Evolutionary conservation across 2,329 filamentous ascomycete genomes (phyloP).

Genomic region (Alternaria solani): DNA sequence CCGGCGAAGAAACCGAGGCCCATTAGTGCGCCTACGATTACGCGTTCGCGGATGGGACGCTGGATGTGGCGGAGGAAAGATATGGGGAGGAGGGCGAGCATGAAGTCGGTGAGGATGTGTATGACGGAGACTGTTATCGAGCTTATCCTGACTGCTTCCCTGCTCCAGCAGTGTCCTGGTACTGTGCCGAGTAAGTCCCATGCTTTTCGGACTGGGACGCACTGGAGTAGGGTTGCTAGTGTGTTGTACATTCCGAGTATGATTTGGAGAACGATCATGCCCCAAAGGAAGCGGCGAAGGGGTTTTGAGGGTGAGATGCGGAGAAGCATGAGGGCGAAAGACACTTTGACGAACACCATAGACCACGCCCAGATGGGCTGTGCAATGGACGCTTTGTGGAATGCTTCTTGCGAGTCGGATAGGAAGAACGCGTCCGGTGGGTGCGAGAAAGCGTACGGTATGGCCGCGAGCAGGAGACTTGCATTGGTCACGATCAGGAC

Average conservation of each 20-base stretch:
- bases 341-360: slow-evolving; percentile 27
- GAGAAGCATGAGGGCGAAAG: slow-evolving; percentile 35
- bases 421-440: slow-evolving; percentile 16
- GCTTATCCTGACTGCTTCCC: slow-evolving; percentile 7
- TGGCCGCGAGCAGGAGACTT: slow-evolving; percentile 20
- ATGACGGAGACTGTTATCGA: slow-evolving; percentile 27
- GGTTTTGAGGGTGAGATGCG: slow-evolving; percentile 24
- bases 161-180: slow-evolving; percentile 20
- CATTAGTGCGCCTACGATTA: slow-evolving; percentile 27
- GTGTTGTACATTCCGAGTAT: slow-evolving; percentile 26
- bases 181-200: slow-evolving; percentile 24
- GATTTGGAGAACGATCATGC: slow-evolving; percentile 32
- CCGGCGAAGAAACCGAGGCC: slow-evolving; percentile 33
- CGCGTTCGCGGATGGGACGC: slow-evolving; percentile 25
- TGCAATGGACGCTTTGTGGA: slow-evolving; percentile 22
- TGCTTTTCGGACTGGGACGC: slow-evolving; percentile 25
- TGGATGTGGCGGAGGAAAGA: slow-evolving; percentile 25
- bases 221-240: slow-evolving; percentile 28
- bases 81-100: slow-evolving; percentile 29
- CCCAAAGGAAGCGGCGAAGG: slow-evolving; percentile 30
- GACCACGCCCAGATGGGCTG: slow-evolving; percentile 29
- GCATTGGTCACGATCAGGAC: slow-evolving; percentile 23
- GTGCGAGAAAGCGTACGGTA: slow-evolving; percentile 20
- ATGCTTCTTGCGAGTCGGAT: slow-evolving; percentile 16
- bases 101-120: slow-evolving; percentile 28